Conservation (phyloP, 2,329 filamentous ascomycete genomes). For the Colletotrichum cordylinicola region DNA sequence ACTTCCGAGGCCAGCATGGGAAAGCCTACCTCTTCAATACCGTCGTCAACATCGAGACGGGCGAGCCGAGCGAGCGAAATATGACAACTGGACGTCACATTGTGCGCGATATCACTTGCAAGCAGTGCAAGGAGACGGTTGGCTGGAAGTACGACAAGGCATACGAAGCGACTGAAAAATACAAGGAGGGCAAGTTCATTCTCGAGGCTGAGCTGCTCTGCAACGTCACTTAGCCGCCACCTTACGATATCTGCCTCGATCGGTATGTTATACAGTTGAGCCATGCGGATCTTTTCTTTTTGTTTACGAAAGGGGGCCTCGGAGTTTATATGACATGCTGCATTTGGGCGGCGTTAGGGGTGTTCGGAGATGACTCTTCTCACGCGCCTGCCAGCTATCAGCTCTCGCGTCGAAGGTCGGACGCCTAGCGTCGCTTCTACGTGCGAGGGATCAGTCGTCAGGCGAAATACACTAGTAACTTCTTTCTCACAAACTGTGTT, state of each 20-base stretch:
- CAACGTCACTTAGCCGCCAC: conserved; percentile 65
- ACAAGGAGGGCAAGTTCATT: conserved; percentile 99
- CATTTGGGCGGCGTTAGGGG: not conserved
- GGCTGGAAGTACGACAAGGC: conserved; percentile 99
- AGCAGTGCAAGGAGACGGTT: conserved; percentile 89
- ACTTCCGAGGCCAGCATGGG: conserved; percentile 97
- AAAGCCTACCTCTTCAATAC: conserved; percentile 96
- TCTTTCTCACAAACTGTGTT: not conserved
- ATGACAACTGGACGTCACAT: conserved; percentile 98
- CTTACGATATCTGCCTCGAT: not conserved
- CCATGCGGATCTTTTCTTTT: not conserved
- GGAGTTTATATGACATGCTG: not conserved
- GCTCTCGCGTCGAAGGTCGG: not conserved
- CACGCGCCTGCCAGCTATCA: not conserved
- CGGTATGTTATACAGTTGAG: not conserved
- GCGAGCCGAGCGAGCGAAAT: conserved; percentile 89
- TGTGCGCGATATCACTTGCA: conserved; percentile 90
- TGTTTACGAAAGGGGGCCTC: not conserved
- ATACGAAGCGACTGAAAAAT: conserved; percentile 90
- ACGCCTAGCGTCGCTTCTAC: not conserved
- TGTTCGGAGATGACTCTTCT: not conserved
- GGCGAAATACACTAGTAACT: not conserved
- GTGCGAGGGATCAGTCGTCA: not conserved
- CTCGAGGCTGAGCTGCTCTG: conserved; percentile 90
- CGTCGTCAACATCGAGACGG: conserved; percentile 88